Evolutionary conservation across 352 stramenopile species (phyloP).

Genomic region (Phytophthora niederhauseri): DNA sequence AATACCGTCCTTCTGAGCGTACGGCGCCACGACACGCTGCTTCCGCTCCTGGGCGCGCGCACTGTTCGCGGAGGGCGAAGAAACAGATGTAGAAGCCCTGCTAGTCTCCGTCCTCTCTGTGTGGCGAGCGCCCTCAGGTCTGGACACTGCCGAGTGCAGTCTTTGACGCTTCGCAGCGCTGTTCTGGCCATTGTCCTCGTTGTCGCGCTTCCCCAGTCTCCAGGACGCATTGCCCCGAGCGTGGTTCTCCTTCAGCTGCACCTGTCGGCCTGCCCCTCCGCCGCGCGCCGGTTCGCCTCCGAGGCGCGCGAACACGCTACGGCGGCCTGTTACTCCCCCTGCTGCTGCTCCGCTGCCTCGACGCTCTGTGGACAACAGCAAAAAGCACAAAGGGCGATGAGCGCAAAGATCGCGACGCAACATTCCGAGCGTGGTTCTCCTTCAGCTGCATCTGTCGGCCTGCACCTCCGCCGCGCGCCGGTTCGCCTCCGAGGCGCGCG

Average conservation of each 20-base stretch:
- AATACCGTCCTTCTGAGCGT: slow-evolving; percentile 67
- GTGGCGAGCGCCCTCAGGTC: slow-evolving; percentile 29
- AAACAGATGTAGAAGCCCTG: slow-evolving; percentile 9
- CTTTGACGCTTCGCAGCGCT: slow-evolving; percentile 46
- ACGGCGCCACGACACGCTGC: slow-evolving; percentile 62
- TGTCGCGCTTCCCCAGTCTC: slow-evolving; percentile 42
- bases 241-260: slow-evolving; percentile 39
- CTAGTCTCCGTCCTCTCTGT: slow-evolving; percentile 22
- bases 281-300: slow-evolving; percentile 34
- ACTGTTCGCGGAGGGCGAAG: slow-evolving; percentile 18
- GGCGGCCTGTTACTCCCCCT: slow-evolving; percentile 4
- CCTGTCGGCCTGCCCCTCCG: slow-evolving; percentile 23
- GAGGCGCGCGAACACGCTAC: slow-evolving; percentile 43
- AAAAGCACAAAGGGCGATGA: slow-evolving; percentile 11
- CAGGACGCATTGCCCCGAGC: slow-evolving; percentile 25
- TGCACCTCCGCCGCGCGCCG: slow-evolving; percentile 22
- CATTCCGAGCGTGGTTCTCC: slow-evolving; percentile 28
- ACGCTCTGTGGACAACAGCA: slow-evolving; percentile 23
- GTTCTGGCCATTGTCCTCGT: slow-evolving; percentile 26
- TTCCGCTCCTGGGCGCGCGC: slow-evolving; percentile 42
- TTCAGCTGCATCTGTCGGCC: slow-evolving; percentile 33
- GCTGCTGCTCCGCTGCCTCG: slow-evolving; percentile 16
- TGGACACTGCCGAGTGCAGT: slow-evolving; percentile 45
- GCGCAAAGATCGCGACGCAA: slow-evolving; percentile 29
- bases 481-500: slow-evolving; percentile 40